Evolutionary conservation across 1,139 yeast genomes (phyloP), one percentile per base, ranked within the genome.

Genomic region (Candida sp.): DNA sequence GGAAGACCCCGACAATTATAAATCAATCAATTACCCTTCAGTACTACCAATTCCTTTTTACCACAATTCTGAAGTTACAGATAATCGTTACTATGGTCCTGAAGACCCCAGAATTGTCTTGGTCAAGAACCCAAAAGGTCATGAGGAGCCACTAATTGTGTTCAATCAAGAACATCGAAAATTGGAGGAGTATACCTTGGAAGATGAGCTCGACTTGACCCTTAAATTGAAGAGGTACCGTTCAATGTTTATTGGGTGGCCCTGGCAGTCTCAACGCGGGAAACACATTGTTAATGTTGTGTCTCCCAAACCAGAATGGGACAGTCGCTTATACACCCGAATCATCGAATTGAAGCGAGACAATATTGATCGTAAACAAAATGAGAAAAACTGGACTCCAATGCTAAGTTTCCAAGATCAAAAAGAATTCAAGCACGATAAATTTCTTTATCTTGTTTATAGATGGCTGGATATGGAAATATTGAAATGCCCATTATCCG

Each of bases 311-410:
- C 22, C 45, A 4, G 50, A 47, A 11, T 60, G 47, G 39, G 63
- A 61, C 42, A 41, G 54, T 25, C 47, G 49, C 9, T 34, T 49
- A 5, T 67, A 60, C 46, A 58, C 49, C 39, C 56, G 53, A 44
- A 59, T 57, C 2, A 49, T 53, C 12, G 70, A 65, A 43, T 53
- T 68, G 33, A 45, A 50, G 30, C 50, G 63, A 23, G 57, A 60
- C 27, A 59, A 59, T 34, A 40, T 21, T 53, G 54, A 11, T 52
- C 15, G 50, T 22, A 39, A 41, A 19, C n/a, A 22, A 33, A 33
- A 40, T 12, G 74, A 71, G 47, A 73, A 73, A 51, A 73, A 73
- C 49, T 73, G 78, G 78, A 68, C 75, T 2, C 77, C 78, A 0
- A 60, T 72, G 45, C 47, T 68, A 12, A 63, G 66, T 47, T 52